Base-by-base conservation (phyloP, 495 filamentous ascomycete species). In the Penicillium samsonianum region DNA sequence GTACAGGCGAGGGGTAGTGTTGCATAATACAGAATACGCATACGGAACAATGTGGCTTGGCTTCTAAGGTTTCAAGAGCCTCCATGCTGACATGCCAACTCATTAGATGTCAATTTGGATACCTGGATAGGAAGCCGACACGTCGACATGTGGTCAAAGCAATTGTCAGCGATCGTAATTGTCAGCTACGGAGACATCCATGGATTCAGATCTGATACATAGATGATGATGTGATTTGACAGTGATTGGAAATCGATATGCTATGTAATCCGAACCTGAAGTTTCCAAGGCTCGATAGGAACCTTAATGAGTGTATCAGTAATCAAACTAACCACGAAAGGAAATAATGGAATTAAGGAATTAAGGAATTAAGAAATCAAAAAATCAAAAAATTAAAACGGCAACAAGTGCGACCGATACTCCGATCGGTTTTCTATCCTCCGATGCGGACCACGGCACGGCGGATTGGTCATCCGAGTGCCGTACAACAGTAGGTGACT, bases 401-500 rank as follows among this genome's bases (percentile, higher is more conserved):
- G 52, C 6, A 14, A 2, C 3, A 25, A 5, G 31, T 28, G 22
- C 23, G 42, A 38, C 53, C 52, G 52, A 55, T 20, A 12, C 5
- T 53, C 50, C 50, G 50, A n/a, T 20, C 30, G n/a, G 25, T 28
- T 31, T 19, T 46, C 31, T 48, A 47, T 20, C 26, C 45, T 48
- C 45, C 45, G 26, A 16, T n/a, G 17, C 50, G 50, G 50, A 20
- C 17, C 31, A 54, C 52, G 42, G 52, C 22, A 55, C 41, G 52
- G 52, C 30, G 41, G 7, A 54, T 55, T 55, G 53, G 53, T 47
- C 53, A 55, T 55, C 52, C 52, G 52, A 33, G 30, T 33, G 26
- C 26, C 23, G 48, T 51, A n/a, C 23, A 31, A 25, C 23, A 8
- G 3, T 17, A 0, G 7, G 23, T 46, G 51, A 54, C 41, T 54